phyloP scores from a whole-genome alignment of 2,329 filamentous ascomycete species.

The Myriosclerotinia duriaeana region DNA sequence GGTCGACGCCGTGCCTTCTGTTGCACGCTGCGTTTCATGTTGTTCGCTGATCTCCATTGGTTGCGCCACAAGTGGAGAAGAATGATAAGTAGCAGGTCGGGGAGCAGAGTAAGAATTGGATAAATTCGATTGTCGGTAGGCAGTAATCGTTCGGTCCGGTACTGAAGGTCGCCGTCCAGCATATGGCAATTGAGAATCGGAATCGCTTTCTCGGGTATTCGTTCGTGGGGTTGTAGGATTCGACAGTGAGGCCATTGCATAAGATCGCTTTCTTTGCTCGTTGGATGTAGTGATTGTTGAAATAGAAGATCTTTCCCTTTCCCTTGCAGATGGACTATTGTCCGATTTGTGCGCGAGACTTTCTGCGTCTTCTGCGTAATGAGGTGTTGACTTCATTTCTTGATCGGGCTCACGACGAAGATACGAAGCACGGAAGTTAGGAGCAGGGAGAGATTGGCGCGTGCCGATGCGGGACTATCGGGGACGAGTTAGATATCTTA shows the following conservation, averaged over 20 bases:
- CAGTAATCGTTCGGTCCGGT: constrained; percentile 31
- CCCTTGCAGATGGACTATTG: constrained; percentile 33
- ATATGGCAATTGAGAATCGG: constrained; percentile 34
- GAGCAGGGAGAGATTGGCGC: constrained; percentile 36
- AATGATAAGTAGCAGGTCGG: constrained; percentile 45
- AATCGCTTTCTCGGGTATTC: constrained; percentile 34
- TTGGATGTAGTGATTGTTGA: constrained; percentile 24
- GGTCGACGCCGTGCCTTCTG: constrained; percentile 79
- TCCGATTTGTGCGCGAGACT: constrained; percentile 35
- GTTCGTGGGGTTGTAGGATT: constrained; percentile 38
- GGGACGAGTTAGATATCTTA: constrained; percentile 24
- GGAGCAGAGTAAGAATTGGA: constrained; percentile 37
- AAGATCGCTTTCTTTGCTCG: constrained; percentile 34
- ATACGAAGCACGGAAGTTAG: constrained; percentile 28
- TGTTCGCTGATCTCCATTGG: constrained; percentile 45
- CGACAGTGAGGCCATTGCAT: constrained; percentile 31
- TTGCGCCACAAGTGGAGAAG: constrained; percentile 58
- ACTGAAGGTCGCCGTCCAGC: constrained; percentile 34
- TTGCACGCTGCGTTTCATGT: constrained; percentile 46
- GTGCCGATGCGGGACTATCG: constrained; percentile 35
- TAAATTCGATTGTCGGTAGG: constrained; percentile 40
- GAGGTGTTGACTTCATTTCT: constrained; percentile 31
- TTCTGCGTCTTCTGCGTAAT: constrained; percentile 33
- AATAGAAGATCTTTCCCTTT: constrained; percentile 32
- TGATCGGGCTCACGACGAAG: constrained; percentile 38